Base-by-base conservation (phyloP, 139 green algal species). In the Volvox reticuliferus region DNA sequence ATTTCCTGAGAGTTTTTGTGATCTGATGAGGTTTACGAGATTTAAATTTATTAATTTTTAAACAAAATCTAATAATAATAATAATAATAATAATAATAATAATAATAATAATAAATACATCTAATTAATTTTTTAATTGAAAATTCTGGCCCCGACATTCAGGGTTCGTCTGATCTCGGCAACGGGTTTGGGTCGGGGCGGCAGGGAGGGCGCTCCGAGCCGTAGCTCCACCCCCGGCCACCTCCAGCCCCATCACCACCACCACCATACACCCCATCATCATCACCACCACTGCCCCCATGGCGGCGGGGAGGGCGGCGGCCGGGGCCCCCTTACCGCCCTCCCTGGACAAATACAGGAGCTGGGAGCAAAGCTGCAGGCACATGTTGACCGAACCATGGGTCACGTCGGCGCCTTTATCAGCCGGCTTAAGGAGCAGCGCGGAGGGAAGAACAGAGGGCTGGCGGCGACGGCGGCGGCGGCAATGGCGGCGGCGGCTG, bases 351-450 rank as follows among this genome's bases (percentile, higher is more conserved):
- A 37, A 1, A 35, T 86, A 35, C 76, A 86, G 87, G 87, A 73
- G 0, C 44, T 91, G 14, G 86, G 86, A 12, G 35, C 86, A 1
- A 75, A 62, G 55, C n/a, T 85, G 9, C 86, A 90, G 50, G 87
- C 76, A 22, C 22, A 44, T 6, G 44, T 71, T 33, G 87, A 79
- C 61, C 36, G 35, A 33, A 82, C 87, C 61, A 68, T 91, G 33
- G 87, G 87, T 81, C 87, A 91, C 22, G 76, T 91, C n/a, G 76
- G 87, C 16, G 76, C 61, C 18, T 91, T 91, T 28, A 22, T 85
- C 16, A 35, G 50, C 16, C 33, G 35, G 21, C 33, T 91, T 1
- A 91, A 91, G 19, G 71, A 82, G 79, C 79, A 68, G 44, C 79
- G 69, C n/a, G 16, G 50, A 16, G 37, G 50, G 79, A 61, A 86